Percentiles rank a stretch among this genome's conserved stretches.
These are phyloP conservation scores for Sphaerosporella brunnea DNA, from an alignment of 495 filamentous ascomycete genomes.

Conservation along the genomic window DNA sequence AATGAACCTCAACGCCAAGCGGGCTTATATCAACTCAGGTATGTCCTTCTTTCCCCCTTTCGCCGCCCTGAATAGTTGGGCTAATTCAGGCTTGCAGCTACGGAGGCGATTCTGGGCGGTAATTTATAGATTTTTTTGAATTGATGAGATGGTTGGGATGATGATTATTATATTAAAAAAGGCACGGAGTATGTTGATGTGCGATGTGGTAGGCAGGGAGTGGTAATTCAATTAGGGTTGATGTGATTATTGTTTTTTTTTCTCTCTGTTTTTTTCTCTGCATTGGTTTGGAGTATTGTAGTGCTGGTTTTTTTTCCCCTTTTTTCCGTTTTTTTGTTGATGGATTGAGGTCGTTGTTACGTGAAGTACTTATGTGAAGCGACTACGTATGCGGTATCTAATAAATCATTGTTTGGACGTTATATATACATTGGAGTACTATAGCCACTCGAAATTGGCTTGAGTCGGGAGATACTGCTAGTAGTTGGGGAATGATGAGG, in stretches of 20 bases:
- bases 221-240: not conserved
- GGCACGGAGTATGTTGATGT: not conserved
- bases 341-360: not conserved
- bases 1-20: slow-evolving; percentile 57
- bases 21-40: slow-evolving; percentile 89
- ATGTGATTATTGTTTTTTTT: slow-evolving; percentile 11
- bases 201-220: not conserved
- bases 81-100: slow-evolving; percentile 38
- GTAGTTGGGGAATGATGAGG: no score
- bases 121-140: slow-evolving; percentile 35
- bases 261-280: slow-evolving; percentile 19
- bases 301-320: slow-evolving; percentile 17
- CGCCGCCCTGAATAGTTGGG: not conserved
- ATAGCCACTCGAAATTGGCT: no score
- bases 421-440: no score
- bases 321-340: not conserved
- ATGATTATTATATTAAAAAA: not conserved
- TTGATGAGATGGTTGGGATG: slow-evolving; percentile 6
- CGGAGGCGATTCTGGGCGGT: slow-evolving; percentile 55
- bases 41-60: slow-evolving; percentile 28
- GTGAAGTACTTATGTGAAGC: no score
- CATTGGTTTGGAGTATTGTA: slow-evolving; percentile 25
- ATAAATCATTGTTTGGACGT: not conserved
- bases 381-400: not conserved
- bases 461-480: no score